Evolutionary conservation across 441 rosid genomes (phyloP).

Genomic region (Jatropha multifida): DNA sequence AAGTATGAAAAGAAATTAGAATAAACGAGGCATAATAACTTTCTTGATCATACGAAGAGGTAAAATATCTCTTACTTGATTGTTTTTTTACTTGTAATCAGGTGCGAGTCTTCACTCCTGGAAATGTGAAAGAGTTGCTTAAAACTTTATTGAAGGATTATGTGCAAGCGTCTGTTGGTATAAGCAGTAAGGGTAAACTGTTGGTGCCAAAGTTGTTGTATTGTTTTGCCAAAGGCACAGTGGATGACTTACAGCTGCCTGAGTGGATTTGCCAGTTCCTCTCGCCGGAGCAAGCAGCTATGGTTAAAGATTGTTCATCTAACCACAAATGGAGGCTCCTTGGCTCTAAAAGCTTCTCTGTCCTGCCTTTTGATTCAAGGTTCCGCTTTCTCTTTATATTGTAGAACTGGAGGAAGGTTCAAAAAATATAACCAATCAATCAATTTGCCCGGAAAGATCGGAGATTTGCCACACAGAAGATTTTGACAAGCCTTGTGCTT

Average conservation of each 20-base stretch:
- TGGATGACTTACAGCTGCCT: conserved; percentile 43
- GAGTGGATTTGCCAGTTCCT: conserved; percentile 70
- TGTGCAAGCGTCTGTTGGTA: conserved; percentile 53
- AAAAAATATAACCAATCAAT: background rate
- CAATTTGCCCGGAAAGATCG: background rate
- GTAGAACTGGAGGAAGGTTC: conserved; percentile 17
- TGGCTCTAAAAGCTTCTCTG: conserved; percentile 44
- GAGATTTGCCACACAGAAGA: background rate
- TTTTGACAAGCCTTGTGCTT: conserved; percentile 6
- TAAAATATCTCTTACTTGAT: background rate
- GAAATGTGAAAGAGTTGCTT: conserved; percentile 46
- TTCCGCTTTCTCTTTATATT: conserved; percentile 57
- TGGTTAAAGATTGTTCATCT: conserved; percentile 44
- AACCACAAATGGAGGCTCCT: conserved; percentile 50
- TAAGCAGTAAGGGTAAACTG: conserved; percentile 50
- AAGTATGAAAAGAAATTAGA: background rate
- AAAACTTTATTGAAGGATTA: conserved; percentile 51
- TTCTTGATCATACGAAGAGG: background rate
- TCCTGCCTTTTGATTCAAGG: conserved; percentile 59
- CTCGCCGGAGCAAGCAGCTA: conserved; percentile 43
- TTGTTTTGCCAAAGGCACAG: conserved; percentile 47
- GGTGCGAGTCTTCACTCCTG: conserved; percentile 64
- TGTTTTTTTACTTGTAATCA: conserved; percentile 16
- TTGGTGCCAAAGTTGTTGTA: conserved; percentile 64
- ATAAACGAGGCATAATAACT: background rate